Percentiles rank a stretch among this genome's conserved stretches.
phyloP scores from a whole-genome alignment of 2,329 filamentous ascomycete species.

The Myriosclerotinia curreyana region DNA sequence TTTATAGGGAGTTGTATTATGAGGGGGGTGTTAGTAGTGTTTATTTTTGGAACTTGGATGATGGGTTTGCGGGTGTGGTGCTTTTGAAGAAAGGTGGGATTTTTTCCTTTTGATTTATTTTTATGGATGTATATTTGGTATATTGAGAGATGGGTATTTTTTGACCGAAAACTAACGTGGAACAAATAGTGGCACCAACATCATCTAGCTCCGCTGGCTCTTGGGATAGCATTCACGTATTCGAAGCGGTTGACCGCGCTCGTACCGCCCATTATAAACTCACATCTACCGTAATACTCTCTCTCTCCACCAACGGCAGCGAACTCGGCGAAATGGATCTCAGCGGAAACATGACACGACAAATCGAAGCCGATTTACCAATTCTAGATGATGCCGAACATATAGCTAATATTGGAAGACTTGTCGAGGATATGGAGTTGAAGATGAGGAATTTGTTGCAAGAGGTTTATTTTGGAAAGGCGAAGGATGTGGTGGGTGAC shows the following conservation, averaged over 20 bases:
- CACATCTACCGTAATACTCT: conserved; percentile 93
- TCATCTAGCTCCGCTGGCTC: conserved; percentile 69
- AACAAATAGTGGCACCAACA: conserved; percentile 58
- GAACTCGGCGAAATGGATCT: conserved; percentile 83
- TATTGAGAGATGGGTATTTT: neutral
- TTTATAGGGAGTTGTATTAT: conserved; percentile 95
- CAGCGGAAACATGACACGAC: conserved; percentile 95
- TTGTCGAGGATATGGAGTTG: conserved; percentile 99
- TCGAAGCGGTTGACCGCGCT: conserved; percentile 90
- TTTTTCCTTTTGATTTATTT: conserved; percentile 6
- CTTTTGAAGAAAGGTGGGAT: conserved; percentile 84
- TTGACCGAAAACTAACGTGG: conserved; percentile 18
- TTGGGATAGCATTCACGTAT: conserved; percentile 99
- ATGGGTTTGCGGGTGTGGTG: conserved; percentile 95
- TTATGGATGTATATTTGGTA: neutral
- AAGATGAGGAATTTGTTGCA: conserved; percentile 98
- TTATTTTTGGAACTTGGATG: conserved; percentile 97
- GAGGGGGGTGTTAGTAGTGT: conserved; percentile 95
- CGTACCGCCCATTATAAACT: conserved; percentile 95
- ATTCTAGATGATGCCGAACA: conserved; percentile 90
- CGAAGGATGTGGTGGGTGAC: conserved; percentile 96
- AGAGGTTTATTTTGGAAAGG: conserved; percentile 99
- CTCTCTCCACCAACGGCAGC: conserved; percentile 66
- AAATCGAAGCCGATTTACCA: conserved; percentile 87
- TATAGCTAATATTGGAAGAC: conserved; percentile 87